Conservation (phyloP, 106 monocot genomes). For the Dendrobium chrysotoxum region DNA sequence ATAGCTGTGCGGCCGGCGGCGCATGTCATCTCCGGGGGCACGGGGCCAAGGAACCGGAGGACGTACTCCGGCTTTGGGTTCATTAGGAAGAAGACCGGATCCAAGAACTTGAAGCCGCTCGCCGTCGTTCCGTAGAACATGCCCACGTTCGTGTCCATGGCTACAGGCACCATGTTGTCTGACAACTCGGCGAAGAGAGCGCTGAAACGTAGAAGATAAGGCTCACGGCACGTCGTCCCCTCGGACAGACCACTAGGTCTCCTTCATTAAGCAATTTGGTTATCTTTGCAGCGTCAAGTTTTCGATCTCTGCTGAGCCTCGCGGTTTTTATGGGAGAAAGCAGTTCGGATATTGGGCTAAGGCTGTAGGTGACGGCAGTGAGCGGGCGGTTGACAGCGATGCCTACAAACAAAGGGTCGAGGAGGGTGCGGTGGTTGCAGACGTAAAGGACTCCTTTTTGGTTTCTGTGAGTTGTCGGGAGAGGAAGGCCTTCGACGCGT, state of each 20-base stretch:
- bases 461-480: constrained; percentile 8
- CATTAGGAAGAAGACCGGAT: constrained; percentile 65
- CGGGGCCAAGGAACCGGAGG: constrained; percentile 35
- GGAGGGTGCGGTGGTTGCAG: constrained; percentile 70
- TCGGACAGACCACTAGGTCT: constrained; percentile 73
- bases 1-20: constrained; percentile 10
- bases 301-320: constrained; percentile 49
- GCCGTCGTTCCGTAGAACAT: constrained; percentile 88
- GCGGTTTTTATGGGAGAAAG: constrained; percentile 56
- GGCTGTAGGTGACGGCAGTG: constrained; percentile 76
- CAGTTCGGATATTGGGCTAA: constrained; percentile 54
- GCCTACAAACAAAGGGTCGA: constrained; percentile 63
- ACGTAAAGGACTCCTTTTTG: constrained; percentile 37
- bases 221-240: constrained; percentile 90
- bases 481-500: constrained; percentile 17
- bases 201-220: constrained; percentile 86
- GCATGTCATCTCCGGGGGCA: constrained; percentile 35
- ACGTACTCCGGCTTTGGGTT: constrained; percentile 58
- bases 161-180: constrained; percentile 66
- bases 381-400: constrained; percentile 27
- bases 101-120: constrained; percentile 67
- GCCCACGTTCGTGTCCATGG: constrained; percentile 31
- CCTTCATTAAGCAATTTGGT: constrained; percentile 29
- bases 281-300: constrained; percentile 38
- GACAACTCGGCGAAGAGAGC: constrained; percentile 81